Conservation (phyloP, 768 basidiomycete species). For the Boletus fagicola region DNA sequence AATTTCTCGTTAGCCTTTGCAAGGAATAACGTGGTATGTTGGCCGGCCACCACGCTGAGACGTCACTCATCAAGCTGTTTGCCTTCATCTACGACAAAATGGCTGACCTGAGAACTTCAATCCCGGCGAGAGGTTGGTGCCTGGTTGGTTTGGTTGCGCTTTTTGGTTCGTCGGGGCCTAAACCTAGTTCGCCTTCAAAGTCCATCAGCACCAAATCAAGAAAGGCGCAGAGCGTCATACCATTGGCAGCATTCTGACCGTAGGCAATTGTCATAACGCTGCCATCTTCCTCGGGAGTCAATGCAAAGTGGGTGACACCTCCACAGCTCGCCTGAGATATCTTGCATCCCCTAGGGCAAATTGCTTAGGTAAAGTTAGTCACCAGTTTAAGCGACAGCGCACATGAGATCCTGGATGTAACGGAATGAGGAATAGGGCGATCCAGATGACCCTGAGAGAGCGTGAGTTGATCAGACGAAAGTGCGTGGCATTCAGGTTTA, state of each 20-base stretch:
- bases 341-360: slow-evolving; percentile 67
- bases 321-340: slow-evolving; percentile 67
- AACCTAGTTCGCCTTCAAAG: slow-evolving; percentile 69
- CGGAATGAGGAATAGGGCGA: slow-evolving; percentile 88
- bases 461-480: slow-evolving; percentile 3
- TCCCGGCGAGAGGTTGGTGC: slow-evolving; percentile 66
- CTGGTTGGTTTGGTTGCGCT: slow-evolving; percentile 81
- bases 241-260: slow-evolving; percentile 86
- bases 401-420: slow-evolving; percentile 85
- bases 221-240: slow-evolving; percentile 32
- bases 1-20: slow-evolving; percentile 72
- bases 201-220: neutral
- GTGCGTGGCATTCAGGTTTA: slow-evolving; percentile 18
- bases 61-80: neutral
- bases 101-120: slow-evolving; percentile 69
- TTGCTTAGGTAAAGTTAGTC: neutral
- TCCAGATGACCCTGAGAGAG: slow-evolving; percentile 75
- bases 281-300: slow-evolving; percentile 72
- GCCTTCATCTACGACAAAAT: slow-evolving; percentile 33
- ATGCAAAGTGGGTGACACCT: slow-evolving; percentile 85
- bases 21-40: slow-evolving; percentile 83
- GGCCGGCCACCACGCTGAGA: slow-evolving; percentile 75
- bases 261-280: slow-evolving; percentile 81
- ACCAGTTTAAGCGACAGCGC: slow-evolving; percentile 18
- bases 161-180: slow-evolving; percentile 79